Percentiles rank a stretch among this genome's conserved stretches.
phyloP scores from a whole-genome alignment of 495 filamentous ascomycete species.

The Penicillium angulare region DNA sequence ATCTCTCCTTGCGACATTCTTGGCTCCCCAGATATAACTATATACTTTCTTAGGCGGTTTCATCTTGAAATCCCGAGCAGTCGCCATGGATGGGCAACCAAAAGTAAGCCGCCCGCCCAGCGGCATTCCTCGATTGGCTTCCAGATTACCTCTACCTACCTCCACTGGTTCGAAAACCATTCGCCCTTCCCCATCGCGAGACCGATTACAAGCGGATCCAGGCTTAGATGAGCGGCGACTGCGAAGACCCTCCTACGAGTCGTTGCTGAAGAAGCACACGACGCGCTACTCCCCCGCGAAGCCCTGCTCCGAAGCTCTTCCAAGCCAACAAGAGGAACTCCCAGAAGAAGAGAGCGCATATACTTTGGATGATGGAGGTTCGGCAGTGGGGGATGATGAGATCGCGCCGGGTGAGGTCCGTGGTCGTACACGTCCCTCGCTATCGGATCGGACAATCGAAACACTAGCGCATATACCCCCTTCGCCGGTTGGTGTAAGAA shows the following conservation, averaged over 20 bases:
- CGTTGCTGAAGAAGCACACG: conserved; percentile 37
- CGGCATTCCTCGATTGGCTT: conserved; percentile 42
- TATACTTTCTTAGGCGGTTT: neutral
- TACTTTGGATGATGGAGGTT: conserved; percentile 16
- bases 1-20: neutral
- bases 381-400: conserved; percentile 18
- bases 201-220: conserved; percentile 41
- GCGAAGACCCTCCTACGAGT: conserved; percentile 41
- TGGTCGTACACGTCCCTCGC: conserved; percentile 48
- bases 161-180: conserved; percentile 33
- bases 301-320: conserved; percentile 8
- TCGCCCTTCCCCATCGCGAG: conserved; percentile 46
- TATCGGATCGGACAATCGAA: conserved; percentile 69
- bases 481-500: conserved; percentile 56
- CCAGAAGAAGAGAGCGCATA: conserved; percentile 16
- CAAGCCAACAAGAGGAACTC: conserved; percentile 18
- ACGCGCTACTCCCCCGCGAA: conserved; percentile 30
- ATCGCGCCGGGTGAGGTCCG: conserved; percentile 25
- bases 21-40: neutral
- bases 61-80: neutral
- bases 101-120: conserved; percentile 29
- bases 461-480: conserved; percentile 62
- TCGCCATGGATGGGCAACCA: conserved; percentile 35
- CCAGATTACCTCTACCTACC: conserved; percentile 44
- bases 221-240: conserved; percentile 37